Conservation (phyloP, 1,284 basidiomycete genomes). For the Ustilago curta region DNA sequence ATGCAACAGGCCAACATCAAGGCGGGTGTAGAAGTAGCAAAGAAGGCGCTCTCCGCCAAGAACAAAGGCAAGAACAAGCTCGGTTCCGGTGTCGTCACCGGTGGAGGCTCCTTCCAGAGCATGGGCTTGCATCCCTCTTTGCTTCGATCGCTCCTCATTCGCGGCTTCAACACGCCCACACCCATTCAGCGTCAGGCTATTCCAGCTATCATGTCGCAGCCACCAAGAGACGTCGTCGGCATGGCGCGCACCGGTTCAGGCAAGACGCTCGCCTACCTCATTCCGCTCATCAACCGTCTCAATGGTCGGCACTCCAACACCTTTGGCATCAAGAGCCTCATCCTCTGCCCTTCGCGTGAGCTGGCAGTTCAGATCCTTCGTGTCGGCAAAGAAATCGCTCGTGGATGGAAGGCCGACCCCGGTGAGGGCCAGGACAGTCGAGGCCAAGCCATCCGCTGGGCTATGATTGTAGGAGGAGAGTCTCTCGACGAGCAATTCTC, state of each 20-base stretch:
- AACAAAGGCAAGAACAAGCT: constrained; percentile 60
- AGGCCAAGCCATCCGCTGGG: constrained; percentile 83
- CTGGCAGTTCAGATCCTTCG: constrained; percentile 92
- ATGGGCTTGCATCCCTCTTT: constrained; percentile 80
- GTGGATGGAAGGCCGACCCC: constrained; percentile 74
- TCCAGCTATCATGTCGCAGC: constrained; percentile 83
- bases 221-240: constrained; percentile 93
- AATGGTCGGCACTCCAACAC: constrained; percentile 82
- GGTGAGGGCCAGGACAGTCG: constrained; percentile 71
- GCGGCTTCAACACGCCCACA: constrained; percentile 94
- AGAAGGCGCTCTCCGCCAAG: constrained; percentile 52
- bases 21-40: constrained; percentile 62
- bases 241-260: constrained; percentile 99
- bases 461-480: constrained; percentile 94
- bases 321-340: constrained; percentile 87
- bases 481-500: constrained; percentile 96
- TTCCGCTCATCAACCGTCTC: constrained; percentile 89
- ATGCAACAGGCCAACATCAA: constrained; percentile 66
- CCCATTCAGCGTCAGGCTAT: constrained; percentile 94
- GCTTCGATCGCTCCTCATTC: constrained; percentile 85
- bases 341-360: constrained; percentile 92
- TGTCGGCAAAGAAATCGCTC: constrained; percentile 91
- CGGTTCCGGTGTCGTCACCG: constrained; percentile 56
- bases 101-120: constrained; percentile 68
- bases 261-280: constrained; percentile 95